phyloP scores from a whole-genome alignment of 305 asterid species.

The Salvia sclarea region DNA sequence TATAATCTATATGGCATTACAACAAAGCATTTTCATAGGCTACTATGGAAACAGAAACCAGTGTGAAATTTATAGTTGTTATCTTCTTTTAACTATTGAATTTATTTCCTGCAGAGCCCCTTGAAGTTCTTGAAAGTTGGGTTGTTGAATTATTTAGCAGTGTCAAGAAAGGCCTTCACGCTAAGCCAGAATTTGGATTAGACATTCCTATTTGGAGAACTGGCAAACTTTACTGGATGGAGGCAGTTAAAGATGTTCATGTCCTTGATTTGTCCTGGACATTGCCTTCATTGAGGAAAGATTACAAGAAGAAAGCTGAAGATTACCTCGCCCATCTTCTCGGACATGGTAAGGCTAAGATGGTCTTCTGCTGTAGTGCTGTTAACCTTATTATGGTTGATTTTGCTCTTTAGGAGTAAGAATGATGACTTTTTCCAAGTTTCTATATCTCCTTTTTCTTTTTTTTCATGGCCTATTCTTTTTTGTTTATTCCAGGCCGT shows the following conservation, averaged over 20 bases:
- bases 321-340: slow-evolving; percentile 94
- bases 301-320: slow-evolving; percentile 85
- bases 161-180: slow-evolving; percentile 63
- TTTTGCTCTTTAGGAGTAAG: not conserved
- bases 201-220: slow-evolving; percentile 75
- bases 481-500: slow-evolving; percentile 21
- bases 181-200: slow-evolving; percentile 48
- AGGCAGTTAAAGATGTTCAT: slow-evolving; percentile 95
- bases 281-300: slow-evolving; percentile 80
- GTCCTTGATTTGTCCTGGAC: slow-evolving; percentile 89
- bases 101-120: slow-evolving; percentile 69
- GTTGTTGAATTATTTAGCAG: slow-evolving; percentile 73
- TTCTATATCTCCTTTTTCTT: slow-evolving; percentile 14
- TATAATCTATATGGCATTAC: not conserved
- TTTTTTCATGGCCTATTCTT: slow-evolving; percentile 13
- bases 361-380: slow-evolving; percentile 30
- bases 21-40: slow-evolving; percentile 7
- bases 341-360: slow-evolving; percentile 96
- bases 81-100: slow-evolving; percentile 32
- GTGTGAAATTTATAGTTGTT: slow-evolving; percentile 10
- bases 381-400: slow-evolving; percentile 5
- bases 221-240: slow-evolving; percentile 85
- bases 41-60: slow-evolving; percentile 12
- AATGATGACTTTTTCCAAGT: slow-evolving; percentile 12
- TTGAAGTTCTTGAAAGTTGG: slow-evolving; percentile 90